phyloP scores from a whole-genome alignment of 108 stramenopile species.

The Pseudonitzschia pungens region DNA sequence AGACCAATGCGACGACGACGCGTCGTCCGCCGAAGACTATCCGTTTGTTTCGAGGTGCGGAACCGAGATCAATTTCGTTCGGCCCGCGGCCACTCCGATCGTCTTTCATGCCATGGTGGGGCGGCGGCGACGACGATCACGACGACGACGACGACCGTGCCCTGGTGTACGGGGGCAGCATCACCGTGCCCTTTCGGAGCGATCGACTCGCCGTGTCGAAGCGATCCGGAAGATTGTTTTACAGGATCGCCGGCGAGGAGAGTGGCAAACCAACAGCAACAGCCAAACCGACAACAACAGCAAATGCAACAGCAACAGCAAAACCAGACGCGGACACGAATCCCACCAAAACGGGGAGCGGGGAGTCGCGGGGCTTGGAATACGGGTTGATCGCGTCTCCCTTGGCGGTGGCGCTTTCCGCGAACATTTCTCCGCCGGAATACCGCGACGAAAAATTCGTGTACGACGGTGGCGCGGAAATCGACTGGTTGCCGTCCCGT shows the following conservation, averaged over 20 bases:
- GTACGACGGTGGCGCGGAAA: constrained; percentile 2
- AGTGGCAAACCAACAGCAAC: not conserved
- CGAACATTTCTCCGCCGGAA: constrained; percentile 20
- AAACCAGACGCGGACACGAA: no score
- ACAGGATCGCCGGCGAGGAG: constrained; percentile 14
- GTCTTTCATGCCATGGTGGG: constrained; percentile 44
- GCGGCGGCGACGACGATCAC: not conserved
- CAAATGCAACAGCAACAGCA: no score
- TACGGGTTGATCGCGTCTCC: constrained; percentile 48
- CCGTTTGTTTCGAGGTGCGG: constrained; percentile 54
- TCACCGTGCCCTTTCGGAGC: constrained; percentile 33
- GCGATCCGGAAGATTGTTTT: constrained; percentile 39
- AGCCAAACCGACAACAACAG: no score
- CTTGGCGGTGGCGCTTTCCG: constrained; percentile 42
- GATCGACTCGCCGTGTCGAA: constrained; percentile 32
- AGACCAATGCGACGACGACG: not conserved
- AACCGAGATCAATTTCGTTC: constrained; percentile 46
- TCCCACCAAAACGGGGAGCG: not conserved
- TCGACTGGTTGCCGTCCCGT: constrained; percentile 27
- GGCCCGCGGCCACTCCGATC: constrained; percentile 53
- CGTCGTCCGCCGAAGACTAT: constrained; percentile 28
- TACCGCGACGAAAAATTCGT: constrained; percentile 3
- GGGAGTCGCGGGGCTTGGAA: constrained; percentile 7
- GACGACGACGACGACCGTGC: not conserved
- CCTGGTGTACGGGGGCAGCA: constrained; percentile 34